phyloP scores from a whole-genome alignment of 306 rosid genomes.

The cucumber (Cucumis sativus) region DNA sequence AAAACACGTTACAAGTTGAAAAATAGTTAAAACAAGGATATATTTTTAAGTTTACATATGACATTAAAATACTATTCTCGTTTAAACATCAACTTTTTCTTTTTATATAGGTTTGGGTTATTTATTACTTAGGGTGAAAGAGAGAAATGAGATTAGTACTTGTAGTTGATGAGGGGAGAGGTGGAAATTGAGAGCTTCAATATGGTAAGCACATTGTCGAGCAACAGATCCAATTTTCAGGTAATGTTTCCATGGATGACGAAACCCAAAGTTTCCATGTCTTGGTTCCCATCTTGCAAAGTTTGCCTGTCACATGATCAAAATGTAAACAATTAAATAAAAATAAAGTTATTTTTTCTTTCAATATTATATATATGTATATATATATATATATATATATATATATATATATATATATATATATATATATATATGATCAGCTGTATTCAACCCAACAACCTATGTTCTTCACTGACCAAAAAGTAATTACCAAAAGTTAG shows the following conservation, averaged over 20 bases:
- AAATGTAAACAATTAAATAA: too few species aligned
- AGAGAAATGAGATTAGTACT: conserved; percentile 23
- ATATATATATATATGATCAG: background rate
- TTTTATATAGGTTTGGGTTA: too few species aligned
- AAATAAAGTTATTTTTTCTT: too few species aligned
- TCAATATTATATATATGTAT: too few species aligned
- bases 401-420: too few species aligned
- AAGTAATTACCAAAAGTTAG: background rate
- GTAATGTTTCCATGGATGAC: conserved; percentile 87
- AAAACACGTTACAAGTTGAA: too few species aligned
- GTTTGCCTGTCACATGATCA: conserved; percentile 38
- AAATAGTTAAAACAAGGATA: too few species aligned
- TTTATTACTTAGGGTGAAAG: too few species aligned
- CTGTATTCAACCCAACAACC: background rate
- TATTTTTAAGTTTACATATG: too few species aligned
- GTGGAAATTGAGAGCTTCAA: conserved; percentile 51
- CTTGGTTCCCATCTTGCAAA: conserved; percentile 94
- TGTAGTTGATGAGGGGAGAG: conserved; percentile 32
- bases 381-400: too few species aligned
- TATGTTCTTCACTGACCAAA: background rate
- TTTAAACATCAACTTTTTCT: too few species aligned
- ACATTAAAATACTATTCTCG: too few species aligned
- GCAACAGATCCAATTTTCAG: conserved; percentile 61
- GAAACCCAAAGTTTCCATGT: conserved; percentile 59
- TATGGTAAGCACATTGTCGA: conserved; percentile 62